A percentile compares a stretch with the other conserved stretches of the same genome.
Evolutionary conservation across 345 rosid species (phyloP).

Genomic region (Eutrema japonicum): DNA sequence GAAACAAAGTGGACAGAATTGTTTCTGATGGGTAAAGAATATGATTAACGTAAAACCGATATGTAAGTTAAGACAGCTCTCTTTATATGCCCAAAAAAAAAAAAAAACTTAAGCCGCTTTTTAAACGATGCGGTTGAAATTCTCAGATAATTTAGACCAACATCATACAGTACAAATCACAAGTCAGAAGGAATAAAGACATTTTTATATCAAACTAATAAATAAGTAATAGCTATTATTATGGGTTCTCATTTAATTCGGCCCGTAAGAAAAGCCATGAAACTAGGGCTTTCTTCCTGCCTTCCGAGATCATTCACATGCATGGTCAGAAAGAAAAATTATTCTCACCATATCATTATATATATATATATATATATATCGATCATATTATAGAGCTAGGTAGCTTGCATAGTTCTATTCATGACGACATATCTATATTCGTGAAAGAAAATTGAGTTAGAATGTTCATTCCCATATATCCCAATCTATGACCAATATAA

Average conservation of each 20-base stretch:
- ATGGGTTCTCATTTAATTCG: constrained; percentile 21
- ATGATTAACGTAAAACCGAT: too few relatives aligned
- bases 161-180: not conserved
- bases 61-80: too few relatives aligned
- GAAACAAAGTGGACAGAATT: not conserved
- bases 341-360: constrained; percentile 22
- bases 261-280: constrained; percentile 43
- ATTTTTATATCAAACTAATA: constrained; percentile 16
- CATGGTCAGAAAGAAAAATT: constrained; percentile 29
- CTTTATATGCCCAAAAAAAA: not conserved
- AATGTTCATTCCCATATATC: not conserved
- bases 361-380: not conserved
- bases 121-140: not conserved
- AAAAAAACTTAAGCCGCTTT: not conserved
- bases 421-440: not conserved
- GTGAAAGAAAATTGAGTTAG: not conserved
- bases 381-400: constrained; percentile 2
- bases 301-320: constrained; percentile 41
- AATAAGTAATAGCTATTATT: not conserved
- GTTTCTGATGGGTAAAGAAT: too few relatives aligned
- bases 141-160: too few relatives aligned
- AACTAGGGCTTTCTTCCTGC: constrained; percentile 34
- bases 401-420: constrained; percentile 17
- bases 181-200: not conserved
- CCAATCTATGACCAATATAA: not conserved